These are phyloP conservation scores for Smallanthus sonchifolius DNA, from an alignment of 129 eudicot genomes.

Conservation along the genomic window DNA sequence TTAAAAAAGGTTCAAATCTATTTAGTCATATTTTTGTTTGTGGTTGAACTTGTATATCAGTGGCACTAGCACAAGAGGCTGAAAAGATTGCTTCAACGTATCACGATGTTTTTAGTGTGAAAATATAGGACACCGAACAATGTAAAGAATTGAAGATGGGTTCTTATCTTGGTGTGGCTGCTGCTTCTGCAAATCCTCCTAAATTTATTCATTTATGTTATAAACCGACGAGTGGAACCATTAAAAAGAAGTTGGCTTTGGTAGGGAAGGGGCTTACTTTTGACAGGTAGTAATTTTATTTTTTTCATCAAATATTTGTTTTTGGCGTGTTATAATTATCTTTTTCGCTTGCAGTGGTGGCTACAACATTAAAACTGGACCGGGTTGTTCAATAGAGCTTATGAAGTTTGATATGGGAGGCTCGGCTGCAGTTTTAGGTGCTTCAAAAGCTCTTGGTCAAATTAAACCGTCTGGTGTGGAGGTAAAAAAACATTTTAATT, in stretches of 20 bases:
- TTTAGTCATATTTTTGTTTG: background rate
- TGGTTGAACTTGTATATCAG: constrained; percentile 36
- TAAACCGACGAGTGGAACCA: constrained; percentile 70
- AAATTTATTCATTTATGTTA: constrained; percentile 89
- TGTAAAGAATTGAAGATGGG: constrained; percentile 97
- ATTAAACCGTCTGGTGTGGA: constrained; percentile 91
- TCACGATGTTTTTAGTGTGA: constrained; percentile 80
- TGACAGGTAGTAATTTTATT: constrained; percentile 59
- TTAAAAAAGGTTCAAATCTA: background rate
- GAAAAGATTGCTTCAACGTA: constrained; percentile 65
- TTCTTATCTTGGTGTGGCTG: constrained; percentile 91
- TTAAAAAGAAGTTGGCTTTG: constrained; percentile 76
- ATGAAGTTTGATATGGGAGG: constrained; percentile 99
- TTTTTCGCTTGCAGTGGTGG: constrained; percentile 62
- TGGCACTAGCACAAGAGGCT: constrained; percentile 87
- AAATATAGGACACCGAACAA: constrained; percentile 64
- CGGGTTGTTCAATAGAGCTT: constrained; percentile 62
- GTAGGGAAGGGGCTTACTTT: constrained; percentile 98
- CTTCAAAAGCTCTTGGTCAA: constrained; percentile 98
- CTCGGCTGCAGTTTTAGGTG: constrained; percentile 94
- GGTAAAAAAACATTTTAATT: constrained; percentile 32
- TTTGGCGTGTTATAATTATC: background rate
- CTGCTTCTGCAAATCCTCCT: constrained; percentile 90
- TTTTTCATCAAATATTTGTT: background rate
- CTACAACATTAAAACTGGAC: constrained; percentile 97